These are phyloP conservation scores for Leishmania turanica DNA, from an alignment of 208 protist genomes.

Conservation along the genomic window DNA sequence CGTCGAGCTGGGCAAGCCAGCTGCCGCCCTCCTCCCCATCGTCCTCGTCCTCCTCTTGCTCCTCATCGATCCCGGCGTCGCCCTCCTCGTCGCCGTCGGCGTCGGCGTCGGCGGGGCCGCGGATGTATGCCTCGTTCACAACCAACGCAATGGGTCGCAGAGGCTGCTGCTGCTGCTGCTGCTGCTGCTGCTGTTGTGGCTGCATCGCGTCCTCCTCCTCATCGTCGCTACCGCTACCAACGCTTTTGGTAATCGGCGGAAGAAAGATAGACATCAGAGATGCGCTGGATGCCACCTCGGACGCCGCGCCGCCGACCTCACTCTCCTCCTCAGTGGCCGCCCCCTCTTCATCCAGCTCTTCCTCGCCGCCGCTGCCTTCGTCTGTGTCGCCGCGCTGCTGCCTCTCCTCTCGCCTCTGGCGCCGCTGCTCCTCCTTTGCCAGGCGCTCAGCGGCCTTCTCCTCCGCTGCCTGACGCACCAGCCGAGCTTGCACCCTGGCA, in stretches of 20 bases:
- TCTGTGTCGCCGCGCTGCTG: constrained; percentile 18
- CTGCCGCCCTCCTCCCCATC: constrained; percentile 20
- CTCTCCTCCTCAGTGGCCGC: background rate
- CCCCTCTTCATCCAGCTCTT: constrained; percentile 3
- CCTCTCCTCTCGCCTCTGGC: constrained; percentile 32
- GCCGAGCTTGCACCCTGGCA: constrained; percentile 43
- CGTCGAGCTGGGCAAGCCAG: constrained; percentile 24
- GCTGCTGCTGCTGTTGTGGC: background rate
- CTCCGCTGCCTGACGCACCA: constrained; percentile 33
- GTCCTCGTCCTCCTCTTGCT: constrained; percentile 44
- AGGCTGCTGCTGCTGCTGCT: background rate
- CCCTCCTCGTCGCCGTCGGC: constrained; percentile 27
- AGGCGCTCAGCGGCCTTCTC: constrained; percentile 18
- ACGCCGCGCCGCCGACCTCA: background rate
- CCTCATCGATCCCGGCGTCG: constrained; percentile 40
- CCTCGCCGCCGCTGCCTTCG: constrained; percentile 23
- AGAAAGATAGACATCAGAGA: constrained; percentile 20
- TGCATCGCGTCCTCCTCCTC: constrained; percentile 19
- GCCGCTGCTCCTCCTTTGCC: constrained; percentile 35
- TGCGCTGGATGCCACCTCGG: background rate
- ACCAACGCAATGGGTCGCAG: constrained; percentile 13
- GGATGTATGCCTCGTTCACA: constrained; percentile 43
- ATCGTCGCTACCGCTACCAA: constrained; percentile 13
- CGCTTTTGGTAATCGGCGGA: background rate
- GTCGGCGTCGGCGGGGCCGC: constrained; percentile 42